Evolutionary conservation across 805 yeast species (phyloP).

Genomic region (Candida nonsorbophila): DNA sequence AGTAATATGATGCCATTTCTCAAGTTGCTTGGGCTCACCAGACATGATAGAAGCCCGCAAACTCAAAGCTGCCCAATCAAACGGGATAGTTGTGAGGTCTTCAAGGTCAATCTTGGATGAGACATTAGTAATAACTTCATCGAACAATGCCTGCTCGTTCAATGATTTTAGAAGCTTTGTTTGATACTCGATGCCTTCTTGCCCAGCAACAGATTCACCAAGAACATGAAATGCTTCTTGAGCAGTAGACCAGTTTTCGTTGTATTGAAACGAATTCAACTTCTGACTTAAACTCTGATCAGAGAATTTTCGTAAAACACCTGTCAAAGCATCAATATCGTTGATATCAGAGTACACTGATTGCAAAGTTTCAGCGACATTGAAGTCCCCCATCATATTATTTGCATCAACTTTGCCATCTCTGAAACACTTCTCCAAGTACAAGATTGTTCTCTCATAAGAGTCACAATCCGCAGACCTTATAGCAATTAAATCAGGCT

Average conservation of each 20-base stretch:
- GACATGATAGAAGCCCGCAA: conserved; percentile 68
- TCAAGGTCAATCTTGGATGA: conserved; percentile 23
- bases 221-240: conserved; percentile 76
- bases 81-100: conserved; percentile 25
- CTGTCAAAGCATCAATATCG: conserved; percentile 87
- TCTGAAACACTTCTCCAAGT: conserved; percentile 72
- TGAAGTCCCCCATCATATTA: not conserved
- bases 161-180: conserved; percentile 65
- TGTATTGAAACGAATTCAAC: conserved; percentile 73
- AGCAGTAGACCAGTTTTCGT: conserved; percentile 82
- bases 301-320: conserved; percentile 70
- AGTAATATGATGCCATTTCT: conserved; percentile 54
- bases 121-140: conserved; percentile 53
- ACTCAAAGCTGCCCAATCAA: conserved; percentile 64
- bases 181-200: conserved; percentile 28
- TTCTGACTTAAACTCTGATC: conserved; percentile 68
- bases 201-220: conserved; percentile 32
- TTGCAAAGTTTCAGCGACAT: conserved; percentile 48
- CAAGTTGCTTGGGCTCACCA: conserved; percentile 47
- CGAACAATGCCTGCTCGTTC: conserved; percentile 71
- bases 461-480: conserved; percentile 80
- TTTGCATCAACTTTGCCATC: conserved; percentile 12
- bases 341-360: conserved; percentile 80
- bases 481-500: conserved; percentile 66
- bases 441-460: conserved; percentile 81